Evolutionary conservation across 2,329 filamentous ascomycete genomes (phyloP), one percentile per base, ranked within the genome.

Genomic region (Pezicula rhizophila): DNA sequence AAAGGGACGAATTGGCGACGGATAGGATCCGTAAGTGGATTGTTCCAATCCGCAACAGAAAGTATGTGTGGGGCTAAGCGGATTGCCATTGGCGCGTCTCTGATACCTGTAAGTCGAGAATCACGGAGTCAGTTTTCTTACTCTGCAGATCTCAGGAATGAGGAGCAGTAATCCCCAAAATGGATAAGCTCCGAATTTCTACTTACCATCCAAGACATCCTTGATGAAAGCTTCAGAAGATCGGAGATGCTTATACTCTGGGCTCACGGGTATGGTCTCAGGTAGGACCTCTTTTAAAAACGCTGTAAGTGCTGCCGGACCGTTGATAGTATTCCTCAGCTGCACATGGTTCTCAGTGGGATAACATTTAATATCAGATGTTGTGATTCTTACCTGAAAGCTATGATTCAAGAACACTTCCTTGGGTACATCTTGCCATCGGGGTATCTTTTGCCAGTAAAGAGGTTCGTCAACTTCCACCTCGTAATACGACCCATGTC

Each of bases 1-100:
- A 80, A 64, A 0, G 80, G 79, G 3, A 84, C 66, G 55, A 82
- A 85, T 54, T 85, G 81, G 7, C 72, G 71, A 35, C 79, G 73
- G 18, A 84, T 68, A 1, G 80, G 79, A 50, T 84, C 80, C 42
- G 77, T 70, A 2, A 79, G 67, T 5, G 80, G 78, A 49, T 80
- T 70, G 1, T 61, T 58, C 81, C 81, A 85, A 57, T 85, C 68
- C 48, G 82, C 74, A 2, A 73, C 70, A 52, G 77, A 78, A 26
- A 84, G 62, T 4, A 82, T 69, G 52, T 85, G 79, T 1, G 81
- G 81, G 31, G 78, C 82, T 48, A 84, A 64, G 8, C 79, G 70
- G 35, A 82, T 70, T 0, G 78, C 70, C 81, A 85, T 84, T 2
- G 79, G 75, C 1, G 79, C 75, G 5, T 67, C 59, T 17, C 66